Evolutionary conservation across 2,329 filamentous ascomycete genomes (phyloP).

Genomic region (Alternaria dauci): DNA sequence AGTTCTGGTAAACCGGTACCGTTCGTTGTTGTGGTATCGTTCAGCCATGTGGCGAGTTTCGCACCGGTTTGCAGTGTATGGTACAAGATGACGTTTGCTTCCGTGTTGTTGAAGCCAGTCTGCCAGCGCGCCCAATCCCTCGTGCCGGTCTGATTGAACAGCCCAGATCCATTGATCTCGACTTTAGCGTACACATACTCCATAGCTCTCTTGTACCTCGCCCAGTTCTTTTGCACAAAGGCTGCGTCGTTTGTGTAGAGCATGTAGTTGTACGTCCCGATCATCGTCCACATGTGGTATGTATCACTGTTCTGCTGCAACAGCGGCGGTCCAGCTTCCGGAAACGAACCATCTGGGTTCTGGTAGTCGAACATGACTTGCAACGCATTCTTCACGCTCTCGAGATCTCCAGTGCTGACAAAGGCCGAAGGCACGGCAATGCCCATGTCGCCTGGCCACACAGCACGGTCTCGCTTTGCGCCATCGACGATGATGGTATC

Average conservation of each 20-base stretch:
- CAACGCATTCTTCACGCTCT: constrained; percentile 23
- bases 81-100: constrained; percentile 46
- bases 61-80: constrained; percentile 37
- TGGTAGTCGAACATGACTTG: constrained; percentile 33
- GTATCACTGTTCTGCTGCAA: constrained; percentile 29
- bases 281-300: constrained; percentile 33
- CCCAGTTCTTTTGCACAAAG: constrained; percentile 25
- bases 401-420: constrained; percentile 22
- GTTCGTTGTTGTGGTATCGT: neutral
- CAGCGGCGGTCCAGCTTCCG: constrained; percentile 28
- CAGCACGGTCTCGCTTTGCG: constrained; percentile 51
- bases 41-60: constrained; percentile 23
- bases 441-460: constrained; percentile 45
- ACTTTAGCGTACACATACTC: constrained; percentile 24
- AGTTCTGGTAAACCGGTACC: neutral
- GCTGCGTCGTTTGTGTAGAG: constrained; percentile 23
- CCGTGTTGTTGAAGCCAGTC: constrained; percentile 43
- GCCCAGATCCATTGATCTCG: constrained; percentile 20
- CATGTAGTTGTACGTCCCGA: constrained; percentile 32
- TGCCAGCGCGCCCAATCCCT: constrained; percentile 46
- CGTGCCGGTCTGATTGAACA: constrained; percentile 26
- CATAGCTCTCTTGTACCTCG: constrained; percentile 21
- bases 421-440: constrained; percentile 24
- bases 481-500: constrained; percentile 50
- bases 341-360: constrained; percentile 29